Conservation (phyloP, 148 eudicot genomes). For the Fagopyrum esculentum region DNA sequence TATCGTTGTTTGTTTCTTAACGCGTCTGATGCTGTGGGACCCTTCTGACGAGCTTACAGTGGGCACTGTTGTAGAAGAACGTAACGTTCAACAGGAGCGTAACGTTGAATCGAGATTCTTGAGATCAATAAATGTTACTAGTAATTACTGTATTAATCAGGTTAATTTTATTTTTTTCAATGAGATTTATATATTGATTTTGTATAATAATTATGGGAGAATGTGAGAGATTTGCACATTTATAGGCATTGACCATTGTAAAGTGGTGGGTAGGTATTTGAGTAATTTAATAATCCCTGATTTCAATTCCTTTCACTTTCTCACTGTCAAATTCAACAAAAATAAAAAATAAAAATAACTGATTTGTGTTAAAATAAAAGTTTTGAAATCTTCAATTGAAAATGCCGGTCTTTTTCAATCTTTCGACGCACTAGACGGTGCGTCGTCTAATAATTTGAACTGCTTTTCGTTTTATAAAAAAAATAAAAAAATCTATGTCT, state of each 20-base stretch:
- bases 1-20: background rate
- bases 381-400: no score
- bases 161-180: background rate
- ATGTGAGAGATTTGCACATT: constrained; percentile 16
- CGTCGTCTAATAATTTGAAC: no score
- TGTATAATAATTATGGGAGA: constrained; percentile 14
- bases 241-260: constrained; percentile 12
- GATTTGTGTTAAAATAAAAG: no score
- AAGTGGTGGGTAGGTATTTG: background rate
- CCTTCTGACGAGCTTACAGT: background rate
- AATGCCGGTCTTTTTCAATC: no score
- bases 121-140: background rate
- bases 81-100: constrained; percentile 12
- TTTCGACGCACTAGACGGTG: no score
- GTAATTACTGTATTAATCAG: background rate
- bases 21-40: background rate
- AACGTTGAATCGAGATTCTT: background rate
- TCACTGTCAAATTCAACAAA: background rate
- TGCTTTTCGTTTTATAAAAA: no score
- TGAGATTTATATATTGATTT: background rate
- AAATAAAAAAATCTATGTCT: no score
- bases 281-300: background rate
- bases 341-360: no score
- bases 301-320: background rate
- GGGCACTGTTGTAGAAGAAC: constrained; percentile 8